Base-by-base conservation (phyloP, 2,329 filamentous ascomycete genomes). In the Venturiaceae sp. region DNA sequence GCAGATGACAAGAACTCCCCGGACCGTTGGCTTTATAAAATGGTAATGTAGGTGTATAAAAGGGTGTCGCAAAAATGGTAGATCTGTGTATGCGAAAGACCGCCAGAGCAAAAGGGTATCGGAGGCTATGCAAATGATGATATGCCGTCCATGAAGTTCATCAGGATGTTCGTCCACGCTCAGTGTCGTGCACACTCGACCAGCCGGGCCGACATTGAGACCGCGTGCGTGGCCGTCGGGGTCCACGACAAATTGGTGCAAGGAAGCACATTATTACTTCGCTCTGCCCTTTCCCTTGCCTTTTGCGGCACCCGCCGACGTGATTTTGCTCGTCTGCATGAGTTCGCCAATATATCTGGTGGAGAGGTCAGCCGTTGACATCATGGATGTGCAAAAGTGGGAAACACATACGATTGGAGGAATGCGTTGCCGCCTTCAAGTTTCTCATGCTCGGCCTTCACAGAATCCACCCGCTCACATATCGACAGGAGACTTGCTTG, bases 381-480 rank as follows among this genome's bases (percentile, higher is more conserved):
- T 41, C 13, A 50, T 4, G 21, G 7, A 7, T 9, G 30, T n/a
- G 13, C 16, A 41, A 14, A 5, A 23, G n/a, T 44, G 16, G 5
- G 26, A 32, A 39, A 28, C n/a, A 74, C 76, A 58, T 67, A 79
- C 77, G 77, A 79, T 73, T 97, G 92, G 53, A 99, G 76, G 69
- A 97, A 96, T 68, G 91, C 92, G 80, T 99, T 99, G 72, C 96
- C 92, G 72, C 83, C 94, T 73, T 97, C 92, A 58, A 99, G 84
- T 74, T 96, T 96, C 75, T 96, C 90, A 69, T 99, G 92, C 69
- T 97, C 92, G 65, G 88, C 87, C 72, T 91, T 90, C 63, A 97
- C 92, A 32, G 90, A 89, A 69, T 99, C 94, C 70, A 97, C 95
- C 55, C 91, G 88, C 73, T 96, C 90, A 64, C 96, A 90, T 46